Evolutionary conservation across 768 basidiomycete species (phyloP), one percentile per base, ranked within the genome.

Genomic region (Mycena vitilis): DNA sequence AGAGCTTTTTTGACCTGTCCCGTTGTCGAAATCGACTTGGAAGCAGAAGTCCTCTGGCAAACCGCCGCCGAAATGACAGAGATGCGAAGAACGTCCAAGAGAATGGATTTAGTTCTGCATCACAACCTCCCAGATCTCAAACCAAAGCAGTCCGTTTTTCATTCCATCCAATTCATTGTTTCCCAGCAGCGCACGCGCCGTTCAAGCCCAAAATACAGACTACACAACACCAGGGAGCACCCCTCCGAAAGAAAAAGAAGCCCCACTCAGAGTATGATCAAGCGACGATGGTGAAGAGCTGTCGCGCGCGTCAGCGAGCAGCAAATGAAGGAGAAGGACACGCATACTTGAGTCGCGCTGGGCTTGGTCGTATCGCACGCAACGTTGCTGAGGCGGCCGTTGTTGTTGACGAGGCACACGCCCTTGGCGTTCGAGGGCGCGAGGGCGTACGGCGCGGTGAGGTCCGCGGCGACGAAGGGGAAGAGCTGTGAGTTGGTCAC

Each of bases 201-300:
- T 42, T n/a, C 52, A 62, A 59, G 9, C 63, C 70, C 57, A 53
- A 63, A 48, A 65, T 10, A 53, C 34, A 34, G 42, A 18, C 44
- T 42, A 55, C 11, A 12, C 20, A 12, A 30, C 30, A 30, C 30
- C 30, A 30, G 30, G 30, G 30, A 30, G 30, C 30, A 30, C 30
- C 30, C 2, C 30, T 30, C 30, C 3, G 30, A 30, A 30, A 5
- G 5, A 30, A 30, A 30, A 30, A 5, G 5, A 30, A 5, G 5
- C 30, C 30, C 2, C 40, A 15, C 10, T 25, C 10, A 40, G 44
- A 48, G 30, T 30, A 30, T 5, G 30, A 44, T 68, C 60, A 68
- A 16, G 63, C 60, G 37, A 66, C 71, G 38, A 69, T 72, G 34
- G 71, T 72, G 57, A 68, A 72, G 30, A 69, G 71, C 71, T 71